These are phyloP conservation scores for Amaranthus hypochondriacus DNA, from an alignment of 148 eudicot genomes.

Conservation along the genomic window DNA sequence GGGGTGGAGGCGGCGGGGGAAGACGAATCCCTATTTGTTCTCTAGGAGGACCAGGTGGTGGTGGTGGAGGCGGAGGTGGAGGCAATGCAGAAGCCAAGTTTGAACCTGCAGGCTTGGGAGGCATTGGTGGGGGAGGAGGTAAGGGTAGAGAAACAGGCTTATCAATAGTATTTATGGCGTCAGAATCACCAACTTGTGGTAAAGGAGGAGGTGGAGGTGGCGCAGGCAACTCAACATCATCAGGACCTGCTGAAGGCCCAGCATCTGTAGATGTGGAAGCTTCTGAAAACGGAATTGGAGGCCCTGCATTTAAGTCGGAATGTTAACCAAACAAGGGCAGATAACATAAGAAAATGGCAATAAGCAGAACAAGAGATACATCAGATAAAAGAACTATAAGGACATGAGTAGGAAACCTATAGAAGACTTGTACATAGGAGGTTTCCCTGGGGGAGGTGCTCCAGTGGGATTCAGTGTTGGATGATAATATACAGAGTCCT, in stretches of 20 bases:
- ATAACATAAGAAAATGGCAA: neutral
- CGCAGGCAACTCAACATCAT: conserved; percentile 52
- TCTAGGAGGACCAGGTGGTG: conserved; percentile 69
- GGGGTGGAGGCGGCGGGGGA: conserved; percentile 52
- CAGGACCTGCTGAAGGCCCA: conserved; percentile 54
- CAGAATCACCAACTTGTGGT: conserved; percentile 52
- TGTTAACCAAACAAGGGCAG: conserved; percentile 7
- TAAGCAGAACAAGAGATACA: neutral
- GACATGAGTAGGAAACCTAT: conserved; percentile 47
- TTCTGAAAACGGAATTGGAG: conserved; percentile 59
- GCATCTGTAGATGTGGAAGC: conserved; percentile 30
- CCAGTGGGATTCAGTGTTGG: conserved; percentile 94
- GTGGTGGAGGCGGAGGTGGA: conserved; percentile 52
- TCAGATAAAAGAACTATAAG: neutral
- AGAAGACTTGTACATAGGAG: conserved; percentile 93
- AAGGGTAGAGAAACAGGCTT: conserved; percentile 64
- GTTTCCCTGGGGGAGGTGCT: conserved; percentile 99
- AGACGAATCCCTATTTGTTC: conserved; percentile 48
- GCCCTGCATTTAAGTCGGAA: conserved; percentile 44
- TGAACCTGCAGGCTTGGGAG: conserved; percentile 52
- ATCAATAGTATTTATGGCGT: conserved; percentile 39
- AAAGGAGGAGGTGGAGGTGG: conserved; percentile 90
- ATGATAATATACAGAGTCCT: conserved; percentile 98
- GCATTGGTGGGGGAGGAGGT: conserved; percentile 92
- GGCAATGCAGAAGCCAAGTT: conserved; percentile 55